phyloP scores from a whole-genome alignment of 2,329 filamentous ascomycete species.

The Capronia epimyces region DNA sequence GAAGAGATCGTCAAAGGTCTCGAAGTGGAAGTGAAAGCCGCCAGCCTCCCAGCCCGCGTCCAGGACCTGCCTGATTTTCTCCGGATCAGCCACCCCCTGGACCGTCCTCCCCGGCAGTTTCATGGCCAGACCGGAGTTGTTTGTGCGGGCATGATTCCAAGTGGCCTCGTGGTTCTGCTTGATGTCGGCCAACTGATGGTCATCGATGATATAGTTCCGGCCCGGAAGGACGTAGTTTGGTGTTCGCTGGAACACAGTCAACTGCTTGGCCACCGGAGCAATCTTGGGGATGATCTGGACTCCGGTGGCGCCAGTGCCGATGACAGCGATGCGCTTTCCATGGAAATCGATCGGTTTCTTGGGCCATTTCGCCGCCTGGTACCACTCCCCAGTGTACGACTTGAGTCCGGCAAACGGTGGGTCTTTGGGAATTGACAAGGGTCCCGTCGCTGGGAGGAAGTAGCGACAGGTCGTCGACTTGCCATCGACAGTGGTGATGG shows the following conservation, averaged over 20 bases:
- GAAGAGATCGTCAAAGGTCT: conserved; percentile 48
- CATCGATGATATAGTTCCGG: conserved; percentile 43
- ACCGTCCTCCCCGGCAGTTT: conserved; percentile 17
- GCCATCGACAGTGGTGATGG: conserved; percentile 18
- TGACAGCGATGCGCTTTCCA: conserved; percentile 39
- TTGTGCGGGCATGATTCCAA: background rate
- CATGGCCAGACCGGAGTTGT: conserved; percentile 27
- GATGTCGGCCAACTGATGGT: conserved; percentile 25
- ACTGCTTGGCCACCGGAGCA: conserved; percentile 37
- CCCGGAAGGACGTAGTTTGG: conserved; percentile 61
- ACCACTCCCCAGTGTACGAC: conserved; percentile 26
- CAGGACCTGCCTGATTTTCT: conserved; percentile 32
- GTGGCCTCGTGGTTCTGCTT: background rate
- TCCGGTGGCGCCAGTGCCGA: conserved; percentile 44
- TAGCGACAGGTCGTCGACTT: conserved; percentile 9
- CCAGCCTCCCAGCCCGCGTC: conserved; percentile 35
- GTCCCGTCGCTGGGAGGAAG: conserved; percentile 30
- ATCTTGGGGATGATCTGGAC: conserved; percentile 41
- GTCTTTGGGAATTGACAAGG: conserved; percentile 29
- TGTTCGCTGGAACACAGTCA: conserved; percentile 56
- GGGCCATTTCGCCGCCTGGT: conserved; percentile 30
- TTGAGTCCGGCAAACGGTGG: conserved; percentile 29
- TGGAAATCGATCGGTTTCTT: conserved; percentile 13
- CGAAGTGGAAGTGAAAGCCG: conserved; percentile 51
- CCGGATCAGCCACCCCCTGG: conserved; percentile 20